Percentiles rank a stretch among this genome's conserved stretches.
These are phyloP conservation scores for Schizopora paradoxa DNA, from an alignment of 1,284 basidiomycete species.

Conservation along the genomic window DNA sequence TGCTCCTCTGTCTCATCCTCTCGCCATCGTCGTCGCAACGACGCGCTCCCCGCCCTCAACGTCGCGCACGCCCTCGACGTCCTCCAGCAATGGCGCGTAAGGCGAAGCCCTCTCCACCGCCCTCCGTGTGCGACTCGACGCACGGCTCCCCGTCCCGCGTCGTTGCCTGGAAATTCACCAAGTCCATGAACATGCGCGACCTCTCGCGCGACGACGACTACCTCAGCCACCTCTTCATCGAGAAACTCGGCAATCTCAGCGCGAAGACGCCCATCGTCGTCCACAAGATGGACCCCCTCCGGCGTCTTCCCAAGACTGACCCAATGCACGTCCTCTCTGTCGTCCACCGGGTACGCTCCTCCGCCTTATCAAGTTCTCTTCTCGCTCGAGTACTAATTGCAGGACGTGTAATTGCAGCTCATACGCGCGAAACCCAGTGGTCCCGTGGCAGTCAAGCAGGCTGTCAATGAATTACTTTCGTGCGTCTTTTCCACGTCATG, in stretches of 20 bases:
- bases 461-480: conserved; percentile 70
- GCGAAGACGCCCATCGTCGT: conserved; percentile 60
- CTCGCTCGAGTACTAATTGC: conserved; percentile 11
- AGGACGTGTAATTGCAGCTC: conserved; percentile 9
- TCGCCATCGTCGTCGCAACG: no score
- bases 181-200: conserved; percentile 83
- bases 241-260: conserved; percentile 72
- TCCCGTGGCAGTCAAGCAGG: conserved; percentile 31
- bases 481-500: conserved; percentile 39
- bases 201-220: conserved; percentile 83
- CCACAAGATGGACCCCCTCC: conserved; percentile 78
- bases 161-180: conserved; percentile 66
- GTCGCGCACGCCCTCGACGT: no score
- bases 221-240: conserved; percentile 76
- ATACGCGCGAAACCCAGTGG: conserved; percentile 4
- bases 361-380: conserved; percentile 26
- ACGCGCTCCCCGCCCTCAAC: no score
- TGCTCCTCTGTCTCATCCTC: no score
- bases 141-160: no score
- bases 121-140: conserved; percentile 1
- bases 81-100: conserved; percentile 6
- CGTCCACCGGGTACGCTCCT: conserved; percentile 66
- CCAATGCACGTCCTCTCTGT: conserved; percentile 58
- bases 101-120: conserved; percentile 1
- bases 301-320: conserved; percentile 67